Conservation (phyloP, 306 rosid species). For the Urtica urens region DNA sequence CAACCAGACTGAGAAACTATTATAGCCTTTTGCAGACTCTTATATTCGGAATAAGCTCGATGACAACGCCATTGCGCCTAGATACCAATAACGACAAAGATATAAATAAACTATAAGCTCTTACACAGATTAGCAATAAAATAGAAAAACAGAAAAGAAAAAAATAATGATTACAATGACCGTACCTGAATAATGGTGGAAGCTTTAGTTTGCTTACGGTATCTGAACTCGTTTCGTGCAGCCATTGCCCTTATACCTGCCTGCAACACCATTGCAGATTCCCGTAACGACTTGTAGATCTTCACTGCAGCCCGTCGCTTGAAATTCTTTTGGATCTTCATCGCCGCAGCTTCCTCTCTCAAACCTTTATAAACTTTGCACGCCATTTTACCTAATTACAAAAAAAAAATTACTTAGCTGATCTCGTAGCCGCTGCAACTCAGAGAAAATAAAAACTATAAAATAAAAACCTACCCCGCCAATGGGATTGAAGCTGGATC, state of each 20-base stretch:
- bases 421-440: no score
- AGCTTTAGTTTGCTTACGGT: conserved; percentile 84
- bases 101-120: no score
- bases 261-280: conserved; percentile 65
- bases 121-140: no score
- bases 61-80: conserved; percentile 74
- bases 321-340: conserved; percentile 74
- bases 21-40: conserved; percentile 67
- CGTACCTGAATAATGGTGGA: conserved; percentile 71
- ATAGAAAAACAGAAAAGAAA: background rate
- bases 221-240: conserved; percentile 88
- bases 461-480: conserved; percentile 50
- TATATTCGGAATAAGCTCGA: conserved; percentile 55
- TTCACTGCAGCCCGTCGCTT: conserved; percentile 42
- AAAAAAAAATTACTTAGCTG: no score
- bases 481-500: conserved; percentile 63
- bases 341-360: conserved; percentile 76
- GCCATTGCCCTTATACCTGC: conserved; percentile 88
- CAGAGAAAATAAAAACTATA: no score
- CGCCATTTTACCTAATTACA: conserved; percentile 53
- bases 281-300: conserved; percentile 37
- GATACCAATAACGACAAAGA: background rate
- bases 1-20: conserved; percentile 81
- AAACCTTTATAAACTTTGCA: conserved; percentile 65
- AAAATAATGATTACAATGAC: conserved; percentile 1